A percentile compares a stretch with the other conserved stretches of the same genome.
phyloP scores from a whole-genome alignment of 352 stramenopile species.

The Blastocystis sp. region DNA sequence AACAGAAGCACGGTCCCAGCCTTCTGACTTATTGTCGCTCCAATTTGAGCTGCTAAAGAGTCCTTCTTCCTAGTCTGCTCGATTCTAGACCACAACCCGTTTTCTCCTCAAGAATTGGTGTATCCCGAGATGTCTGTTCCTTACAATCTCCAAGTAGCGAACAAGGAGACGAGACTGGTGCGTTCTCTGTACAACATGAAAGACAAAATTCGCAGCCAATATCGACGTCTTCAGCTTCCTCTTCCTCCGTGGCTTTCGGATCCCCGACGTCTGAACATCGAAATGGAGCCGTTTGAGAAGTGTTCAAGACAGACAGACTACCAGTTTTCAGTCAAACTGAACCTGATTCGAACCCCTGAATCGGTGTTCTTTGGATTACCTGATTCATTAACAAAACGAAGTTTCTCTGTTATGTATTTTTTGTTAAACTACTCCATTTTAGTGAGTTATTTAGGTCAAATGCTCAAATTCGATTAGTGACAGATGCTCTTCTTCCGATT shows the following conservation, averaged over 20 bases:
- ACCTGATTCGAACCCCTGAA: neutral
- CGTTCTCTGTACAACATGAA: neutral
- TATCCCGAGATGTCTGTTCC: neutral
- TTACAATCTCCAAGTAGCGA: neutral
- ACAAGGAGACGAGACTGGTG: neutral
- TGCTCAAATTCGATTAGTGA: no score
- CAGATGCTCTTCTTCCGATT: no score
- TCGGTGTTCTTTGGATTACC: neutral
- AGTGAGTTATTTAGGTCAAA: no score
- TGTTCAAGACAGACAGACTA: neutral
- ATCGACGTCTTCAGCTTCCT: neutral
- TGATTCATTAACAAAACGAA: neutral
- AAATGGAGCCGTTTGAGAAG: neutral
- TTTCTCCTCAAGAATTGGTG: neutral
- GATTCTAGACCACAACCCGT: neutral
- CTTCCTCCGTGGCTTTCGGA: neutral
- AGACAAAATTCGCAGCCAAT: neutral
- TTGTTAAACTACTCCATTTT: no score
- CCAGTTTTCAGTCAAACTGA: neutral
- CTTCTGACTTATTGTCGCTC: neutral
- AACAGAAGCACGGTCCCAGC: neutral
- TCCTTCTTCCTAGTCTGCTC: neutral
- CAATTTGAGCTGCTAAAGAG: neutral
- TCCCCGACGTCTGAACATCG: neutral
- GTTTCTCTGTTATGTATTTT: neutral